phyloP scores from a whole-genome alignment of 1,139 yeast species.

The Groenewaldozyma auringiensis region DNA sequence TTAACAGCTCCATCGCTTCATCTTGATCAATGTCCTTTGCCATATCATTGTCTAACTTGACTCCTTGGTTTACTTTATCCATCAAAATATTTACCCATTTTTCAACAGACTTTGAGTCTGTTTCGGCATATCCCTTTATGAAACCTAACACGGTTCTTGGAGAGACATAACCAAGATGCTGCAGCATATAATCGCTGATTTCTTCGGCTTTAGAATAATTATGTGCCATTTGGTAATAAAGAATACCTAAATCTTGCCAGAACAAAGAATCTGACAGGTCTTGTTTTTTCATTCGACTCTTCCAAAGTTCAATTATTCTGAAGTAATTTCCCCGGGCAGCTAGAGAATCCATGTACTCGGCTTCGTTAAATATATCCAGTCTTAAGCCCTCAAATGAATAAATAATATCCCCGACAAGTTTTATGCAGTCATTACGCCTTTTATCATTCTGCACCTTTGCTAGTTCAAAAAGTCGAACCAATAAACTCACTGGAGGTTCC shows the following conservation, averaged over 20 bases:
- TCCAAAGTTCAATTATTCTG: conserved; percentile 28
- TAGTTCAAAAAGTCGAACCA: conserved; percentile 24
- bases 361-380: conserved; percentile 33
- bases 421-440: conserved; percentile 17
- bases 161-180: conserved; percentile 17
- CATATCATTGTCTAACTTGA: conserved; percentile 3
- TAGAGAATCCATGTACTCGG: conserved; percentile 29
- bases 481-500: conserved; percentile 21
- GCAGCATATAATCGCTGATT: conserved; percentile 17
- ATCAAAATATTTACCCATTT: conserved; percentile 20
- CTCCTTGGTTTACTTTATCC: conserved; percentile 9
- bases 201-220: conserved; percentile 20
- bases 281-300: conserved; percentile 24
- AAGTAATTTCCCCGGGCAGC: conserved; percentile 18
- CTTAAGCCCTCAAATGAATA: conserved; percentile 27
- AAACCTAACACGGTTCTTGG: conserved; percentile 22
- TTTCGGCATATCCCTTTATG: conserved; percentile 16
- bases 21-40: conserved; percentile 13
- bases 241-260: conserved; percentile 31
- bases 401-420: conserved; percentile 24
- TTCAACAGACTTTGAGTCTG: conserved; percentile 14
- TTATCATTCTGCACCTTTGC: conserved; percentile 22
- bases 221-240: conserved; percentile 25
- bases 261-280: conserved; percentile 20
- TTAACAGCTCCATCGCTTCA: conserved; percentile 16